Evolutionary conservation across 2,329 filamentous ascomycete genomes (phyloP).

Genomic region (Scedosporium apiospermum): DNA sequence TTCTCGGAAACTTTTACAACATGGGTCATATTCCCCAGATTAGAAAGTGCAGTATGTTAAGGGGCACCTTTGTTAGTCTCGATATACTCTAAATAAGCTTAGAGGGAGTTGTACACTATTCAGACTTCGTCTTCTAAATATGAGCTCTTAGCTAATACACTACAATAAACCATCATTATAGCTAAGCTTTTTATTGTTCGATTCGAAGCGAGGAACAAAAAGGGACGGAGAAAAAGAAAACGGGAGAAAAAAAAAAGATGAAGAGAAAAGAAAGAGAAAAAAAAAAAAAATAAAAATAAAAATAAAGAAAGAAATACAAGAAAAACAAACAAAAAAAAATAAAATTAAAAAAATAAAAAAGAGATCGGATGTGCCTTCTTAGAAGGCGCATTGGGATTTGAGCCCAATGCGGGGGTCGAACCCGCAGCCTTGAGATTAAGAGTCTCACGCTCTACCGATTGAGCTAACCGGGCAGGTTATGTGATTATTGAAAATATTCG

Average conservation of each 20-base stretch:
- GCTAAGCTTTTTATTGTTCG: no score
- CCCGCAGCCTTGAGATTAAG: constrained; percentile 41
- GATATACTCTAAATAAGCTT: no score
- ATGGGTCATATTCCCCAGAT: no score
- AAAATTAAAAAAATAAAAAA: neutral
- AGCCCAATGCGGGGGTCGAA: constrained; percentile 26
- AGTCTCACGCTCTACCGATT: constrained; percentile 68
- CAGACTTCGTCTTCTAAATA: no score
- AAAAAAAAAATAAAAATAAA: neutral
- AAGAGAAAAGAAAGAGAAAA: neutral
- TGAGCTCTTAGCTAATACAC: no score
- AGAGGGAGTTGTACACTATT: no score
- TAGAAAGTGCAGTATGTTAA: no score
- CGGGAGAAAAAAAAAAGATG: neutral
- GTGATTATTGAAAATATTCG: neutral
- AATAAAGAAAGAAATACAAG: neutral
- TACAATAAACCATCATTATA: no score
- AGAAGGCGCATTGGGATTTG: constrained; percentile 7
- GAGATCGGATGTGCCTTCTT: constrained; percentile 8
- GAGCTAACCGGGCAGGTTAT: constrained; percentile 46
- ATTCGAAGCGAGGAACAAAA: no score
- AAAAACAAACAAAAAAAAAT: neutral
- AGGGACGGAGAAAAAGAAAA: neutral
- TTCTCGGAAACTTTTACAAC: no score
- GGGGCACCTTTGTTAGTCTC: no score